Evolutionary conservation across 176 grass and related monocot species (phyloP).

Genomic region (Paspalum vaginatum): DNA sequence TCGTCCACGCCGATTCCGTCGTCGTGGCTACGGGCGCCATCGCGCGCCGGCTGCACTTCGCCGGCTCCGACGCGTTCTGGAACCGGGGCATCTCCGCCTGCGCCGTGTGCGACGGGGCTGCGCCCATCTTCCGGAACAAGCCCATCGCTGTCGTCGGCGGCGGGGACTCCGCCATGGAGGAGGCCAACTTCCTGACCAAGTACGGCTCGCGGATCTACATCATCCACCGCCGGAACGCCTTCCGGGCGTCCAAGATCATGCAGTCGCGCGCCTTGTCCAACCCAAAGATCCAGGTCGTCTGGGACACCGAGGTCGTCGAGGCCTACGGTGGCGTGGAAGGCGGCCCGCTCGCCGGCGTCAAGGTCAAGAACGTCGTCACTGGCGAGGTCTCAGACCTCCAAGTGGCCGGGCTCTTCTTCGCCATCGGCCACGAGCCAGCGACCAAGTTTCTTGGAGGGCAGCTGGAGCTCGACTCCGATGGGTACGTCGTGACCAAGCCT

Average conservation of each 20-base stretch:
- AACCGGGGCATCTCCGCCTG: conserved; percentile 94
- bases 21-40: conserved; percentile 87
- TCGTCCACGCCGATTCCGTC: conserved; percentile 71
- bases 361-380: conserved; percentile 75
- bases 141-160: conserved; percentile 91
- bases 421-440: conserved; percentile 87
- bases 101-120: conserved; percentile 95
- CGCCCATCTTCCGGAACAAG: conserved; percentile 88
- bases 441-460: conserved; percentile 93
- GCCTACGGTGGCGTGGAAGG: conserved; percentile 55
- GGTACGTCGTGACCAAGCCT: conserved; percentile 77
- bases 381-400: conserved; percentile 67
- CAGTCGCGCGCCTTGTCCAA: conserved; percentile 78
- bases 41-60: conserved; percentile 77
- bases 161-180: conserved; percentile 98
- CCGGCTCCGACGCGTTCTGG: conserved; percentile 78
- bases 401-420: conserved; percentile 88
- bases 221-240: conserved; percentile 82
- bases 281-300: conserved; percentile 90
- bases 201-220: conserved; percentile 92
- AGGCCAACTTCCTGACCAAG: conserved; percentile 98
- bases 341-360: conserved; percentile 65
- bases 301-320: conserved; percentile 88
- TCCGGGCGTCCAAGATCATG: conserved; percentile 99
- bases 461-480: conserved; percentile 83